Percentiles rank a stretch among this genome's conserved stretches.
Evolutionary conservation across 371 early-diverging fungal species (phyloP).

Genomic region (Rhizopus delemar): DNA sequence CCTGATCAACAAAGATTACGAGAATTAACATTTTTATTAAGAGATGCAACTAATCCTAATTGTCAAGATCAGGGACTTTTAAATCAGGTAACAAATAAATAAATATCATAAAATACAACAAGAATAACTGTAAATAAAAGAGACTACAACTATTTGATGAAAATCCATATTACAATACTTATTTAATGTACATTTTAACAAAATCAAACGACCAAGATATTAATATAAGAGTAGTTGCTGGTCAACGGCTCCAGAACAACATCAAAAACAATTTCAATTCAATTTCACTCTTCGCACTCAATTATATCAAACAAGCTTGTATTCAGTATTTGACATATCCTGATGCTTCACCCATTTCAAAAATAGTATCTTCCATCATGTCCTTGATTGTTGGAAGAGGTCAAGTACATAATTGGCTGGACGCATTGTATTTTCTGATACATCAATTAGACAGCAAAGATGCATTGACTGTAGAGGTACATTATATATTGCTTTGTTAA

Average conservation of each 20-base stretch:
- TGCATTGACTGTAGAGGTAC: constrained; percentile 65
- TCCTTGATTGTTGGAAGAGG: constrained; percentile 70
- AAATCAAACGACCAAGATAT: constrained; percentile 44
- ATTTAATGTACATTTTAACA: constrained; percentile 76
- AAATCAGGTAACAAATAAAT: constrained; percentile 31
- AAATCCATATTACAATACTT: constrained; percentile 80
- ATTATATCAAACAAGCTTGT: constrained; percentile 66
- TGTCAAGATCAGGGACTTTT: constrained; percentile 31
- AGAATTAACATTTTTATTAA: constrained; percentile 36
- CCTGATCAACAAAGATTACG: constrained; percentile 39
- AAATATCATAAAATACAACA: not conserved
- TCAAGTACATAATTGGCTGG: constrained; percentile 69
- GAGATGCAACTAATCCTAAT: constrained; percentile 42
- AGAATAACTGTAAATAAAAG: constrained; percentile 39
- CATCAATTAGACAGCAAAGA: constrained; percentile 61
- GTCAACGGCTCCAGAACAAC: constrained; percentile 79
- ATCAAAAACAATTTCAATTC: constrained; percentile 54
- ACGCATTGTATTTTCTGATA: constrained; percentile 65
- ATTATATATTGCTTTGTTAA: not conserved
- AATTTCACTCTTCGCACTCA: constrained; percentile 57
- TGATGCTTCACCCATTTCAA: constrained; percentile 29
- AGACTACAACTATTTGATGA: constrained; percentile 69
- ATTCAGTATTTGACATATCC: constrained; percentile 59
- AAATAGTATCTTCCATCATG: constrained; percentile 59
- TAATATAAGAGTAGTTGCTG: constrained; percentile 67